Evolutionary conservation across 768 basidiomycete genomes (phyloP), one percentile per base, ranked within the genome.

Genomic region (Pleurotus ostreatus): DNA sequence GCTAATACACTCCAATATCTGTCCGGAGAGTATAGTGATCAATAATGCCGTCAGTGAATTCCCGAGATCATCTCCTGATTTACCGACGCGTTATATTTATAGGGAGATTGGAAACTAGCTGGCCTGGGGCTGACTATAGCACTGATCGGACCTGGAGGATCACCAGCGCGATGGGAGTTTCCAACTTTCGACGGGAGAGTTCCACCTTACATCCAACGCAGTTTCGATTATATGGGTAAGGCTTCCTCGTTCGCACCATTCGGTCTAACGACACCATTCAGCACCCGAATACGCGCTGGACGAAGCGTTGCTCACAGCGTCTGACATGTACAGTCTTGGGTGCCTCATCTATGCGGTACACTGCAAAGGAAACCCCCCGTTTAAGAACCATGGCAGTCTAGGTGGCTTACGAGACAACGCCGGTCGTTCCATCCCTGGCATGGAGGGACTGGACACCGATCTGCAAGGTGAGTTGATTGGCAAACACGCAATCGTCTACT

Each of bases 51-150:
- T 95, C 56, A 70, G 86, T 66, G 60, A 46, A 34, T 52, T 13
- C 15, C 57, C 25, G 13, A 44, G n/a, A 46, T 22, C 46, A 9
- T 22, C 6, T 59, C 3, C 7, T 20, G 16, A 9, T 47, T 47
- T 45, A 34, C 8, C 30, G 30, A 34, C 30, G 9, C 30, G 30
- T 30, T 46, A 26, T 5, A 18, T 22, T 26, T 52, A 13, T 62
- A 96, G 93, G 96, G 97, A 30, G 97, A 99, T 70, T 99, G 97
- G 97, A 99, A 98, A 72, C 81, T 99, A 34, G 85, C 89, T 15
- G 95, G 94, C 1, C 78, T 99, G 39, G 92, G 93, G 2, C 74
- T 94, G 48, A 93, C 92, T 1, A 94, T 95, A 26, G 80, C 92
- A 5, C 75, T 97, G 6, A 71, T 81, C 39, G 74, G 78, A 20